phyloP scores from a whole-genome alignment of 805 yeast species.

The Jamesozyma lodderae region DNA sequence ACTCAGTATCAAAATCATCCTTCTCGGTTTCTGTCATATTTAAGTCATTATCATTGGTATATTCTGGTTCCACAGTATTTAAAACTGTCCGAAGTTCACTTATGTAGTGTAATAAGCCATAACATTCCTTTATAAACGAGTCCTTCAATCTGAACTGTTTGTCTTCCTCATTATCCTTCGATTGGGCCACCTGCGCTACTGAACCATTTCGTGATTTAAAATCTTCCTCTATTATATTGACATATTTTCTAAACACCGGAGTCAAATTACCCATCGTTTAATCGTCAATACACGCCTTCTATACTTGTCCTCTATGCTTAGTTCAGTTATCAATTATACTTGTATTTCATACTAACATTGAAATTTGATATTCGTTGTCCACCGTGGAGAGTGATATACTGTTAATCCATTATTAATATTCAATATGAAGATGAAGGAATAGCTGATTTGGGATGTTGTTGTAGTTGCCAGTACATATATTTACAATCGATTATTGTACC shows the following conservation, averaged over 20 bases:
- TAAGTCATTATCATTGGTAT: slow-evolving; percentile 16
- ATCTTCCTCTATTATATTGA: slow-evolving; percentile 14
- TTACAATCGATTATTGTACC: too few species aligned
- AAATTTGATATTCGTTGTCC: too few species aligned
- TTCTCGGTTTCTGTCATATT: slow-evolving; percentile 39
- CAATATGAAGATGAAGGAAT: too few species aligned
- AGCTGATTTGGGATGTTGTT: too few species aligned
- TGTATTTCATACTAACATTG: too few species aligned
- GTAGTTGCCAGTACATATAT: too few species aligned
- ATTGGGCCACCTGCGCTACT: background rate
- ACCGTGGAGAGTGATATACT: too few species aligned
- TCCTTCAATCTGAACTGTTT: slow-evolving; percentile 13
- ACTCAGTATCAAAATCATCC: slow-evolving; percentile 47
- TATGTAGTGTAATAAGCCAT: slow-evolving; percentile 22
- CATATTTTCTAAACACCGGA: slow-evolving; percentile 20
- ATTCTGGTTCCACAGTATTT: slow-evolving; percentile 20
- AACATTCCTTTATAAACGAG: slow-evolving; percentile 26
- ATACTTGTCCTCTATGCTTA: background rate
- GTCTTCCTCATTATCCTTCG: background rate
- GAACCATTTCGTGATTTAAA: background rate
- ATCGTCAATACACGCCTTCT: too few species aligned
- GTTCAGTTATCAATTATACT: too few species aligned
- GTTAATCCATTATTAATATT: too few species aligned
- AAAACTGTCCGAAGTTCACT: slow-evolving; percentile 25
- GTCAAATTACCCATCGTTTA: slow-evolving; percentile 29